A percentile compares a stretch with the other conserved stretches of the same genome.
These are phyloP conservation scores for Saprolegnia diclina DNA, from an alignment of 352 stramenopile genomes.

Conservation along the genomic window DNA sequence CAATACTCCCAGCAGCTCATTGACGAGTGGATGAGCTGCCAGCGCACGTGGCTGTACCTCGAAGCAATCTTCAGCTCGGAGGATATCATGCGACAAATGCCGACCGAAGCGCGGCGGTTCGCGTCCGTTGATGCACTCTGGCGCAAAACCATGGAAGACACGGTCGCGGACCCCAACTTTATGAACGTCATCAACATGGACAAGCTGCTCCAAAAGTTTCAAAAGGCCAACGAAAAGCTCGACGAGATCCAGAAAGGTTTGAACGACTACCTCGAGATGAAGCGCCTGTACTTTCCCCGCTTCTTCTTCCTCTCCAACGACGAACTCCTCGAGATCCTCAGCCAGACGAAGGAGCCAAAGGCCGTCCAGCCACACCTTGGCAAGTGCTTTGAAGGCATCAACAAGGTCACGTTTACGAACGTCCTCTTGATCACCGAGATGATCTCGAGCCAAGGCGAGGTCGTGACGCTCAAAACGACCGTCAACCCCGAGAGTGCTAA, in stretches of 20 bases:
- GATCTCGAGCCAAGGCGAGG: slow-evolving; percentile 89
- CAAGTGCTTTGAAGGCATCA: slow-evolving; percentile 88
- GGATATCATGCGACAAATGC: slow-evolving; percentile 95
- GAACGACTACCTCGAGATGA: slow-evolving; percentile 93
- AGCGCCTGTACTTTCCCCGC: slow-evolving; percentile 88
- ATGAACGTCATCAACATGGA: slow-evolving; percentile 86
- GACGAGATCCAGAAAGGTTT: slow-evolving; percentile 93
- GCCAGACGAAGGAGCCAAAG: slow-evolving; percentile 90
- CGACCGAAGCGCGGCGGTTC: slow-evolving; percentile 85
- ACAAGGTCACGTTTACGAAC: slow-evolving; percentile 89
- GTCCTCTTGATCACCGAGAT: slow-evolving; percentile 91
- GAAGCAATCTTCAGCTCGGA: slow-evolving; percentile 94
- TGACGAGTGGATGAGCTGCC: slow-evolving; percentile 92
- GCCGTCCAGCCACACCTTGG: slow-evolving; percentile 88
- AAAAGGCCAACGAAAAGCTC: slow-evolving; percentile 91
- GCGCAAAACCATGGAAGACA: slow-evolving; percentile 91
- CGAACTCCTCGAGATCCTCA: slow-evolving; percentile 90
- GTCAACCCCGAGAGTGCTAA: slow-evolving; percentile 88
- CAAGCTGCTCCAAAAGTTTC: slow-evolving; percentile 88
- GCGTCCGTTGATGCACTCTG: slow-evolving; percentile 84
- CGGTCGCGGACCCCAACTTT: slow-evolving; percentile 80
- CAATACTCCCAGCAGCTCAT: slow-evolving; percentile 88
- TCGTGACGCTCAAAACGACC: slow-evolving; percentile 67
- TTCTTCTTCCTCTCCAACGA: slow-evolving; percentile 95
- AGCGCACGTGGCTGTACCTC: slow-evolving; percentile 94